A percentile compares a stretch with the other conserved stretches of the same genome.
Evolutionary conservation across 306 rosid genomes (phyloP).

Genomic region (Mimosa pudica): DNA sequence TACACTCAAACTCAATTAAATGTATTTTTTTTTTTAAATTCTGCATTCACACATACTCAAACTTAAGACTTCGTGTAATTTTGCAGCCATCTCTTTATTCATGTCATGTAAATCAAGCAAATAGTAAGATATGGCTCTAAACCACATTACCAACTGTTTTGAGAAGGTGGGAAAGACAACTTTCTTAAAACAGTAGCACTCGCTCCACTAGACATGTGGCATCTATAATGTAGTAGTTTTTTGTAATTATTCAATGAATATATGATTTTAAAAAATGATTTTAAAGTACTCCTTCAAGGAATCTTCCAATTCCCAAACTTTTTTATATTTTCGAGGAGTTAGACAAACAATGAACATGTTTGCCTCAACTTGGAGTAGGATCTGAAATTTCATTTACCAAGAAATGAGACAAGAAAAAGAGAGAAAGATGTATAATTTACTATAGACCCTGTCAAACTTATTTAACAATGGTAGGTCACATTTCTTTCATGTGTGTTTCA

Average conservation of each 20-base stretch:
- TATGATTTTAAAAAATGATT: slow-evolving; percentile 23
- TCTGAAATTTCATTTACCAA: background rate
- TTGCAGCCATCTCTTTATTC: too few species aligned
- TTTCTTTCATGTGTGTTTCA: background rate
- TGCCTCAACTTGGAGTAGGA: background rate
- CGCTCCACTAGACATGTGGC: slow-evolving; percentile 32
- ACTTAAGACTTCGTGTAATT: too few species aligned
- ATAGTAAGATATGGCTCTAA: slow-evolving; percentile 1
- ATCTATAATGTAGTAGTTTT: background rate
- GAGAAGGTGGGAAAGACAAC: slow-evolving; percentile 20
- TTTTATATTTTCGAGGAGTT: background rate
- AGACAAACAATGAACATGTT: background rate
- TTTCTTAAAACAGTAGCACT: slow-evolving; percentile 29
- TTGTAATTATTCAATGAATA: slow-evolving; percentile 7
- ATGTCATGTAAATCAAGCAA: background rate
- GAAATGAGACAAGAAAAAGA: background rate
- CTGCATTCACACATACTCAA: too few species aligned
- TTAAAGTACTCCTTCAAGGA: background rate
- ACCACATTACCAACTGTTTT: slow-evolving; percentile 8
- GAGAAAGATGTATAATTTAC: background rate
- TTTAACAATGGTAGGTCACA: too few species aligned
- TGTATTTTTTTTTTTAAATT: too few species aligned
- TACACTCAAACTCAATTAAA: too few species aligned
- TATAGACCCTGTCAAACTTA: too few species aligned
- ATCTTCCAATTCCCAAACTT: background rate